These are phyloP conservation scores for Tephrocybe sp. DNA, from an alignment of 768 basidiomycete species.

Conservation along the genomic window DNA sequence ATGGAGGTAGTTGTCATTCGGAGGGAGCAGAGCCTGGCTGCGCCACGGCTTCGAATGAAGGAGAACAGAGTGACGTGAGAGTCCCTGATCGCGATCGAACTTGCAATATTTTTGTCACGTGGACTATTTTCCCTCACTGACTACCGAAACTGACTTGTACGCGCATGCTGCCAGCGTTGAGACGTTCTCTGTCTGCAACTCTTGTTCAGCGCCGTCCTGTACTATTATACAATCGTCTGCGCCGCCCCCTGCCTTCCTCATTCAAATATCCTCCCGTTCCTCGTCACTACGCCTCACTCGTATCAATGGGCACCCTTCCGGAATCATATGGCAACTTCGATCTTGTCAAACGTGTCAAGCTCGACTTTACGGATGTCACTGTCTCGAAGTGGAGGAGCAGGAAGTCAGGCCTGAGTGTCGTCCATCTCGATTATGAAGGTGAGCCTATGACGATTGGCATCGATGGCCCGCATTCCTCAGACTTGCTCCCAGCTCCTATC, in stretches of 20 bases:
- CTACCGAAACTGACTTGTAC: no score
- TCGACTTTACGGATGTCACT: constrained; percentile 77
- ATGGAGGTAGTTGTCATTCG: constrained; percentile 12
- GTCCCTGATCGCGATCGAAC: neutral
- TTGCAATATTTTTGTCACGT: constrained; percentile 7
- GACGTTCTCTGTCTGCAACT: constrained; percentile 12
- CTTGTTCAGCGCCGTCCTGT: constrained; percentile 10
- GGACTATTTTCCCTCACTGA: constrained; percentile 7
- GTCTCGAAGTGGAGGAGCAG: constrained; percentile 90
- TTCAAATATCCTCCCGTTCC: constrained; percentile 10
- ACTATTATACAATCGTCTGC: neutral
- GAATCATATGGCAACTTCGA: constrained; percentile 78
- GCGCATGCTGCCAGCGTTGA: constrained; percentile 15
- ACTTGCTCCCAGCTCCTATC: constrained; percentile 60
- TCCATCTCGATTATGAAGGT: constrained; percentile 92
- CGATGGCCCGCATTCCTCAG: constrained; percentile 16
- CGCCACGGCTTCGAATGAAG: constrained; percentile 3
- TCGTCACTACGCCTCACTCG: constrained; percentile 8
- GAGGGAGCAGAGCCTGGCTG: constrained; percentile 3
- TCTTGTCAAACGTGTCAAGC: constrained; percentile 70
- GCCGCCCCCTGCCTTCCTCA: constrained; percentile 2
- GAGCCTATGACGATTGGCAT: constrained; percentile 19
- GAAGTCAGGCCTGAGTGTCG: constrained; percentile 83
- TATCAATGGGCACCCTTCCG: constrained; percentile 28
- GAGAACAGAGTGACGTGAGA: constrained; percentile 3